Conservation (phyloP, 2,329 filamentous ascomycete genomes). For the Leptoxyphium fumago region DNA sequence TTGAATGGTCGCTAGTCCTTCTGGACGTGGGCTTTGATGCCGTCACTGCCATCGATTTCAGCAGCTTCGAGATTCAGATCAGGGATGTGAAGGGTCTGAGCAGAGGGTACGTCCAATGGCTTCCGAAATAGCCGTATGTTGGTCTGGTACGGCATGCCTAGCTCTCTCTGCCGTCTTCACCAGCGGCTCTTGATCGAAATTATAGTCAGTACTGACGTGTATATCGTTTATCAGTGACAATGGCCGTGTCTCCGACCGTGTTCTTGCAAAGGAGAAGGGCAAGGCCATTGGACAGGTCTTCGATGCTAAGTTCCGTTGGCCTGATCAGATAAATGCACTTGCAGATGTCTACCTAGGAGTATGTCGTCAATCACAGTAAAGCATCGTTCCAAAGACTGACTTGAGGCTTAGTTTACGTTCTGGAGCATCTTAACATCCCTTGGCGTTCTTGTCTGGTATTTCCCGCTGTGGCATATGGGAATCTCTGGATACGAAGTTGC, state of each 20-base stretch:
- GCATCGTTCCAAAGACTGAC: slow-evolving; percentile 3
- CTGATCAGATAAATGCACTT: slow-evolving; percentile 60
- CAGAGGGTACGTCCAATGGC: slow-evolving; percentile 97
- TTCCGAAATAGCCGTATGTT: slow-evolving; percentile 59
- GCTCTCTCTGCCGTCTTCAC: neutral
- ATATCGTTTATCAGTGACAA: slow-evolving; percentile 12
- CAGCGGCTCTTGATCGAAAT: neutral
- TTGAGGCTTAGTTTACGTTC: slow-evolving; percentile 58
- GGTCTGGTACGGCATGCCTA: neutral
- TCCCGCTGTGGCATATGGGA: slow-evolving; percentile 97
- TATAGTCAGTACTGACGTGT: neutral
- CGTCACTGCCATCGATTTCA: slow-evolving; percentile 83
- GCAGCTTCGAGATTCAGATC: slow-evolving; percentile 71
- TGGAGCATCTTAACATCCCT: slow-evolving; percentile 90
- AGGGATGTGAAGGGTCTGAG: slow-evolving; percentile 79
- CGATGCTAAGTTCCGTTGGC: slow-evolving; percentile 56
- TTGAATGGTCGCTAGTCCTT: slow-evolving; percentile 90
- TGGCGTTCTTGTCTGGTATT: slow-evolving; percentile 88
- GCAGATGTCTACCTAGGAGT: slow-evolving; percentile 89
- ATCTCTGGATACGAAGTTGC: slow-evolving; percentile 91
- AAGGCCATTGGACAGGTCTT: slow-evolving; percentile 58
- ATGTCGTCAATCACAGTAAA: slow-evolving; percentile 22
- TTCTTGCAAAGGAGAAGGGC: slow-evolving; percentile 42
- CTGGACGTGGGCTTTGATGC: slow-evolving; percentile 96
- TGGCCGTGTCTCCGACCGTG: slow-evolving; percentile 13